Percentiles rank a stretch among this genome's conserved stretches.
Evolutionary conservation across 1,139 yeast genomes (phyloP).

Genomic region (Candida freyschussii): DNA sequence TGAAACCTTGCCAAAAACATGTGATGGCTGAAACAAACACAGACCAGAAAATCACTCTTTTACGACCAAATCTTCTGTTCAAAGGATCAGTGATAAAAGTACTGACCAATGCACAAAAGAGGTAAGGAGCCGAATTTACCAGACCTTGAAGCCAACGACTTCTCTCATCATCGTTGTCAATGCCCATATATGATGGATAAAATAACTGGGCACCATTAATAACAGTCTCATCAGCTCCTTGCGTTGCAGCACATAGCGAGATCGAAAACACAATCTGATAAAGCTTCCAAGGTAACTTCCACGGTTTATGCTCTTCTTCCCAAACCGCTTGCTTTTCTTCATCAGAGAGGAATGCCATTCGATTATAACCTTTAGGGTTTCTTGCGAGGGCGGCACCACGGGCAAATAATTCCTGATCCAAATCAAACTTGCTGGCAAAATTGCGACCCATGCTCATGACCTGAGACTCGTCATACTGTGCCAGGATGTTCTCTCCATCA

Average conservation of each 20-base stretch:
- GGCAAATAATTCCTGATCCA: conserved; percentile 61
- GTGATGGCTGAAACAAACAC: conserved; percentile 60
- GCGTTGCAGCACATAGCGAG: conserved; percentile 83
- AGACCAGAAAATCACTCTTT: conserved; percentile 61
- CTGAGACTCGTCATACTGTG: conserved; percentile 55
- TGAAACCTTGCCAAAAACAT: conserved; percentile 70
- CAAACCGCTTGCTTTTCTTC: conserved; percentile 55
- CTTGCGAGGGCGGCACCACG: conserved; percentile 74
- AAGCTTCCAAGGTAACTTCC: conserved; percentile 45
- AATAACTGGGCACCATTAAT: conserved; percentile 75
- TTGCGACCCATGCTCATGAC: conserved; percentile 63
- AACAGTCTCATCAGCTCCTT: conserved; percentile 87
- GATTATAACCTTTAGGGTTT: conserved; percentile 50
- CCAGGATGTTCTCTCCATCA: conserved; percentile 50
- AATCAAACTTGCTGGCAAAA: conserved; percentile 54
- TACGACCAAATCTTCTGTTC: conserved; percentile 59
- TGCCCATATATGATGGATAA: conserved; percentile 52
- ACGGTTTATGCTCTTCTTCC: conserved; percentile 48
- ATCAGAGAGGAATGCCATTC: conserved; percentile 49
- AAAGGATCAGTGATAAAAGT: conserved; percentile 69
- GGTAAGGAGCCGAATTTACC: conserved; percentile 73
- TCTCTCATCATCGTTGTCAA: conserved; percentile 40
- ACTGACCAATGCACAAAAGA: conserved; percentile 61
- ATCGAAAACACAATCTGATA: conserved; percentile 61
- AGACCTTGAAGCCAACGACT: conserved; percentile 67